phyloP scores from a whole-genome alignment of 2,329 filamentous ascomycete genomes.

The Aspergillus amoenus region DNA sequence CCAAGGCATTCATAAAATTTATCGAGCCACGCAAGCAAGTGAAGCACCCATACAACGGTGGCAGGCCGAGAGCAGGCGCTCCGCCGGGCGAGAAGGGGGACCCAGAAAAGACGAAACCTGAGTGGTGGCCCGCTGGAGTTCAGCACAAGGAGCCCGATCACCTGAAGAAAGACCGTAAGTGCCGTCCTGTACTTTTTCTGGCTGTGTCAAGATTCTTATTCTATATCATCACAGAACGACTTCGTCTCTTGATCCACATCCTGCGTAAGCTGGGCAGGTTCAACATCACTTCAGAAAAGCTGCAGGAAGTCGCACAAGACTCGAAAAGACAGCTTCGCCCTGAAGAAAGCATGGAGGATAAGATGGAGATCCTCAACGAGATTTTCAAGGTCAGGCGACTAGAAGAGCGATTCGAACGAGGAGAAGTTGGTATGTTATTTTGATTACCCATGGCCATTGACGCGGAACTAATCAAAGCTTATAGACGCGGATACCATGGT shows the following conservation, averaged over 20 bases:
- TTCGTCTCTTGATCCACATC: slow-evolving; percentile 42
- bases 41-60: slow-evolving; percentile 50
- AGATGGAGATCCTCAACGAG: slow-evolving; percentile 40
- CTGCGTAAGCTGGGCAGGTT: slow-evolving; percentile 37
- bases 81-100: slow-evolving; percentile 40
- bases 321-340: slow-evolving; percentile 39
- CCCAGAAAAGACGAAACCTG: slow-evolving; percentile 46
- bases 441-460: background rate
- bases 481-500: slow-evolving; percentile 36
- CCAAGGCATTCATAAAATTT: slow-evolving; percentile 48
- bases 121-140: slow-evolving; percentile 46
- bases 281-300: slow-evolving; percentile 38
- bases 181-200: background rate
- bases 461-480: background rate
- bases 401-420: slow-evolving; percentile 42
- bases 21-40: slow-evolving; percentile 51
- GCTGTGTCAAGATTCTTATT: background rate
- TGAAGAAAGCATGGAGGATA: slow-evolving; percentile 33
- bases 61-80: slow-evolving; percentile 34
- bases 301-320: slow-evolving; percentile 42
- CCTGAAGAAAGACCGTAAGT: slow-evolving; percentile 47
- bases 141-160: slow-evolving; percentile 52
- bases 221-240: slow-evolving; percentile 26
- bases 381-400: slow-evolving; percentile 41
- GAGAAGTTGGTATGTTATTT: slow-evolving; percentile 39